phyloP scores from a whole-genome alignment of 164 flowering plant species.

The Vitis rotundifolia region DNA sequence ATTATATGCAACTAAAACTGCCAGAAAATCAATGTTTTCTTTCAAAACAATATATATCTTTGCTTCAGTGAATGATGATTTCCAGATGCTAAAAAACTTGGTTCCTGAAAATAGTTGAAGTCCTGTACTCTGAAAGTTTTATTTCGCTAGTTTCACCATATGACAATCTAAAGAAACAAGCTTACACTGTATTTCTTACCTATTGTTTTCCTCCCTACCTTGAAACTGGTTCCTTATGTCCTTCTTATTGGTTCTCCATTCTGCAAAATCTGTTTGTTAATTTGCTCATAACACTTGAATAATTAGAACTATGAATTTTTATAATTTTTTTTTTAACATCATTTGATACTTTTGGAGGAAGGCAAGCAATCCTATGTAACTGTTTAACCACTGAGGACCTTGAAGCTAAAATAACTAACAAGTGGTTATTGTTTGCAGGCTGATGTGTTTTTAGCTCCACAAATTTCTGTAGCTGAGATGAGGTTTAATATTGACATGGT shows the following conservation, averaged over 20 bases:
- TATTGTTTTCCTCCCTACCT: neutral
- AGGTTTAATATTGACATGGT: constrained; percentile 71
- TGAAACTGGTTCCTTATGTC: neutral
- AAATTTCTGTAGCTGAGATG: constrained; percentile 39
- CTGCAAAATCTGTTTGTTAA: neutral
- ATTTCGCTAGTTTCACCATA: neutral
- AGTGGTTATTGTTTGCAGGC: constrained; percentile 43
- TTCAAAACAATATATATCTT: too few species aligned
- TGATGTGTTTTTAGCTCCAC: constrained; percentile 76
- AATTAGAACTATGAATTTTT: neutral
- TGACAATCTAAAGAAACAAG: neutral
- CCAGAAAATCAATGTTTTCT: too few species aligned
- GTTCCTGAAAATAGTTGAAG: neutral
- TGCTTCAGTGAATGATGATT: neutral
- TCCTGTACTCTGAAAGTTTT: neutral
- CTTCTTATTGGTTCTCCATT: neutral
- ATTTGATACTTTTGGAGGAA: neutral
- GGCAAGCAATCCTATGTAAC: neutral
- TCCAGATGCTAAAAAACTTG: neutral
- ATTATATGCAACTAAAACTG: too few species aligned
- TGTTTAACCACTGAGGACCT: neutral
- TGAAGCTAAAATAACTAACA: constrained; percentile 4
- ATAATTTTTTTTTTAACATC: neutral
- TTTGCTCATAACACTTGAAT: neutral
- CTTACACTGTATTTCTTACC: neutral